Base-by-base conservation (phyloP, 257 asterid genomes). In the Fraxinus quadrangulata region DNA sequence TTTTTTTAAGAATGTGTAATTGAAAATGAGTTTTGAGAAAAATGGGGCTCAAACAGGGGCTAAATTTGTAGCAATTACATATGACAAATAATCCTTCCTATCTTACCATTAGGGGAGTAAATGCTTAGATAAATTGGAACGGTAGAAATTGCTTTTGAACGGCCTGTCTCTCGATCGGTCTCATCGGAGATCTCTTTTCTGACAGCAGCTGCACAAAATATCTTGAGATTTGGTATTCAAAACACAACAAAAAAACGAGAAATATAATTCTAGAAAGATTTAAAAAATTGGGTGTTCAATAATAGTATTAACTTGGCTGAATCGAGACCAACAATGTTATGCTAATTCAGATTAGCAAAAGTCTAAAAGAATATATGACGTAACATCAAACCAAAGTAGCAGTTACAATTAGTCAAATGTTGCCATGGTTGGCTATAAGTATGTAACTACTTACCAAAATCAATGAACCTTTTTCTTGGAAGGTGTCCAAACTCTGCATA, bases 401-500 rank as follows among this genome's bases (percentile, higher is more conserved):
- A 23, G 31, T 59, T 23, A 59, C 12, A n/a, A 59, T 59, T 59
- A 21, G 30, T 59, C 67, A 59, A 16, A n/a, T 23, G 67, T 21
- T 59, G 67, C 31, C 30, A 59, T n/a, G 3, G 2, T 5, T 54
- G 65, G 10, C n/a, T 5, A 54, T 16, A 21, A 26, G 9, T 42
- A 54, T 66, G 30, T 19, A 21, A 39, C 51, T 42, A 85, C 88
- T 80, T 77, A 90, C 97, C 88, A 81, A 92, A 92, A 80, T 37
- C 42, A 37, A 2, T 37, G 42, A 37, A 37, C 42, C 42, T 37
- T 37, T 37, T 37, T 37, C 42, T 92, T 45, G 97, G 96, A 80
- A 88, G 91, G 81, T 92, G 97, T 76, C 94, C 97, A 81, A 92
- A 92, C 82, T 92, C 96, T 31, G 88, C 97, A 84, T 90, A 92